Evolutionary conservation across 305 asterid species (phyloP).

Genomic region (Caryopteris hybrid): DNA sequence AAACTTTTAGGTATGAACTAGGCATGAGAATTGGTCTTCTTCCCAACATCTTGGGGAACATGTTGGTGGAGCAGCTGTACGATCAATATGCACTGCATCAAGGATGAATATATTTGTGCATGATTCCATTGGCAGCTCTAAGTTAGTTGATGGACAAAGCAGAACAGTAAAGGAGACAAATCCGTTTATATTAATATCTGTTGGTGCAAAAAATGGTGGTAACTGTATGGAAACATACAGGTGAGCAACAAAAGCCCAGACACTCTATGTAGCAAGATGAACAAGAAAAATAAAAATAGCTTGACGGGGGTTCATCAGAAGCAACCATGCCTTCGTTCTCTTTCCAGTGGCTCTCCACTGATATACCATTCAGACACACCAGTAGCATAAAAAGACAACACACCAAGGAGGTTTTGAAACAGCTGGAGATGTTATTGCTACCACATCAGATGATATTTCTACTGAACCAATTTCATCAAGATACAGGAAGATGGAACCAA

Average conservation of each 20-base stretch:
- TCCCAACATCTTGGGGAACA: conserved; percentile 93
- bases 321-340: conserved; percentile 31
- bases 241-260: conserved; percentile 27
- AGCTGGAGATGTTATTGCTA: conserved; percentile 22
- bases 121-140: conserved; percentile 32
- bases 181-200: conserved; percentile 68
- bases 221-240: conserved; percentile 81
- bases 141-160: conserved; percentile 25
- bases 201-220: conserved; percentile 95
- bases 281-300: conserved; percentile 25
- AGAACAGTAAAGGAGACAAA: conserved; percentile 36
- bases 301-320: conserved; percentile 33
- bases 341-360: conserved; percentile 91
- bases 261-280: conserved; percentile 24
- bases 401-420: conserved; percentile 29
- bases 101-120: conserved; percentile 44
- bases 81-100: conserved; percentile 71
- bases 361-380: conserved; percentile 66
- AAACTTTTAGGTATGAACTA: conserved; percentile 59
- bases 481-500: conserved; percentile 24
- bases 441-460: conserved; percentile 22
- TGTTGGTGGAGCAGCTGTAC: conserved; percentile 96
- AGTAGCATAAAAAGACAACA: conserved; percentile 40
- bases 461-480: conserved; percentile 32
- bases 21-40: conserved; percentile 63